These are phyloP conservation scores for Litsea cubeba DNA, from an alignment of 164 flowering plant species.

Conservation along the genomic window DNA sequence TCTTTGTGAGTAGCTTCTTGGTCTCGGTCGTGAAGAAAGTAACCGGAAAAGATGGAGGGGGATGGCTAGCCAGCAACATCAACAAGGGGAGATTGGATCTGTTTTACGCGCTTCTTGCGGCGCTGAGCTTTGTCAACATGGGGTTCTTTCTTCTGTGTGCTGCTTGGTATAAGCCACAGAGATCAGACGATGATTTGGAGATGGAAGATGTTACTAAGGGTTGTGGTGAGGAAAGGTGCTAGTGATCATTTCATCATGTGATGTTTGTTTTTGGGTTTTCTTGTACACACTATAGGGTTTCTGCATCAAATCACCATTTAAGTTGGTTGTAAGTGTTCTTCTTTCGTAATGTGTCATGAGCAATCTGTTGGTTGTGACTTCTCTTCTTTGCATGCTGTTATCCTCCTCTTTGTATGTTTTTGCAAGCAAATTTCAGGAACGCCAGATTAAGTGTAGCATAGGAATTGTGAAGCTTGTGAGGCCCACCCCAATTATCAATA, in stretches of 20 bases:
- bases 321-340: background rate
- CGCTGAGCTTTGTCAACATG: constrained; percentile 54
- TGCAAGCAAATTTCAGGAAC: too few species aligned
- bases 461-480: too few species aligned
- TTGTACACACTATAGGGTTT: background rate
- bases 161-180: constrained; percentile 45
- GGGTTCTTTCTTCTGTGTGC: constrained; percentile 53
- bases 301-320: background rate
- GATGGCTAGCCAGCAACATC: constrained; percentile 75
- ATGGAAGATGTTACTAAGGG: constrained; percentile 24
- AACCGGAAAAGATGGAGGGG: constrained; percentile 40
- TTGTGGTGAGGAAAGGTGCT: constrained; percentile 28
- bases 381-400: too few species aligned
- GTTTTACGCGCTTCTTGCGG: constrained; percentile 65
- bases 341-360: too few species aligned
- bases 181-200: constrained; percentile 14
- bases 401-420: too few species aligned
- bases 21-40: constrained; percentile 64
- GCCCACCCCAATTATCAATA: too few species aligned
- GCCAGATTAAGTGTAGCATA: too few species aligned
- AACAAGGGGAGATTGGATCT: constrained; percentile 68
- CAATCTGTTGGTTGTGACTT: too few species aligned
- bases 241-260: background rate
- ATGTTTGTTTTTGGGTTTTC: background rate
- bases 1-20: constrained; percentile 81